Evolutionary conservation across 768 basidiomycete species (phyloP), one percentile per base, ranked within the genome.

Genomic region (Psilocybe sp.): DNA sequence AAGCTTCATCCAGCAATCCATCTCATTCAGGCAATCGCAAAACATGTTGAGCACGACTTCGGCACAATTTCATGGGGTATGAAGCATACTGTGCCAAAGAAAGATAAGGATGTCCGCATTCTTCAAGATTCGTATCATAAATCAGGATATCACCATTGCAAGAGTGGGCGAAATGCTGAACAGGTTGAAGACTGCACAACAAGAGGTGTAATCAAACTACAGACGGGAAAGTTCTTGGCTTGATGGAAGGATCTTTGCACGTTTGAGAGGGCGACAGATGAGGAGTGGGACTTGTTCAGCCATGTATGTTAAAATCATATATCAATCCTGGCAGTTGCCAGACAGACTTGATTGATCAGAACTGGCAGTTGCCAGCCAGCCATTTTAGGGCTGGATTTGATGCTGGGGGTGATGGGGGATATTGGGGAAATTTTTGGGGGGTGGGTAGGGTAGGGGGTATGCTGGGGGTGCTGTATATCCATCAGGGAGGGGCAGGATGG

Each of bases 1-100:
- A 65, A 62, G n/a, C 43, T 69, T 0, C 64, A 63, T 49, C 70
- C 70, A 9, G 64, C 68, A 0, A 69, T 72, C 16, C 68, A 56
- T n/a, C 49, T 51, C 1, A 58, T 71, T 13, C 52, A 58, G 1
- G 46, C 37, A 1, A 53, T 70, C 0, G 37, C 47, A 11, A 43
- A 50, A 5, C 61, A 66, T 42, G 49, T 70, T 10, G 67, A 73
- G 44, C 6, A 53, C 1, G 46, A 67, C 42, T 62, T 69, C 44
- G 49, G 52, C 3, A 64, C 67, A 1, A 15, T 58, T 2, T 43
- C 47, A 4, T 52, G 63, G 9, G 69, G 66, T 3, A 62, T 52
- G n/a, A 55, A 57, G n/a, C 69, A 68, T 49, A 58, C 54, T 8
- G 50, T 61, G 56, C 13, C 48, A 69, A 15, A 19, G 58, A 36